A percentile compares a stretch with the other conserved stretches of the same genome.
These are phyloP conservation scores for Linum trigynum DNA, from an alignment of 345 rosid genomes.

Conservation along the genomic window DNA sequence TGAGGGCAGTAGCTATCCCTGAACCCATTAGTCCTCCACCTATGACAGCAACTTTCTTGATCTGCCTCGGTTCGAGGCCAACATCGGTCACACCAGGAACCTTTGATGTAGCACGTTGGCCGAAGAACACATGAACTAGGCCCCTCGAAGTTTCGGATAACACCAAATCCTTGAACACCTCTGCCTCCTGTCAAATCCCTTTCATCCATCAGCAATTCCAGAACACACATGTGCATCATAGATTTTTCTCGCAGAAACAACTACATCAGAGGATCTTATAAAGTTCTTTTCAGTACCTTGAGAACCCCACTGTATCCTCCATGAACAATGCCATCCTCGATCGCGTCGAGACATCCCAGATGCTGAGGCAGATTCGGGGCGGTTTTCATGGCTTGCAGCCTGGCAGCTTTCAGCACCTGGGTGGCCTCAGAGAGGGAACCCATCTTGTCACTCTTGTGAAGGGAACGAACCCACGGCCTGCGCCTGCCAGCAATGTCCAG, in stretches of 20 bases:
- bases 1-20: conserved; percentile 19
- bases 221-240: conserved; percentile 3
- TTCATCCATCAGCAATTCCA: conserved; percentile 3
- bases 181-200: conserved; percentile 60
- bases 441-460: conserved; percentile 76
- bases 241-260: neutral
- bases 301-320: conserved; percentile 89
- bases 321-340: conserved; percentile 83
- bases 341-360: conserved; percentile 73
- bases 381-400: conserved; percentile 60
- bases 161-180: conserved; percentile 61
- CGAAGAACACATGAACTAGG: conserved; percentile 83
- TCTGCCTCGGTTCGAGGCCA: conserved; percentile 70
- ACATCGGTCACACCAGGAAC: conserved; percentile 77
- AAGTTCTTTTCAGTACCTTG: conserved; percentile 35
- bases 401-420: conserved; percentile 43
- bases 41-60: conserved; percentile 83
- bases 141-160: conserved; percentile 64
- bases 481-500: conserved; percentile 58
- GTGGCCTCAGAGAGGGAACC: conserved; percentile 84
- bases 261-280: neutral
- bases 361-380: conserved; percentile 92
- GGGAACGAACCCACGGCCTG: conserved; percentile 77
- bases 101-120: conserved; percentile 81
- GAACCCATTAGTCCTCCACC: conserved; percentile 97